A percentile compares a stretch with the other conserved stretches of the same genome.
phyloP scores from a whole-genome alignment of 148 eudicot genomes.

The Suaeda aralocaspica region DNA sequence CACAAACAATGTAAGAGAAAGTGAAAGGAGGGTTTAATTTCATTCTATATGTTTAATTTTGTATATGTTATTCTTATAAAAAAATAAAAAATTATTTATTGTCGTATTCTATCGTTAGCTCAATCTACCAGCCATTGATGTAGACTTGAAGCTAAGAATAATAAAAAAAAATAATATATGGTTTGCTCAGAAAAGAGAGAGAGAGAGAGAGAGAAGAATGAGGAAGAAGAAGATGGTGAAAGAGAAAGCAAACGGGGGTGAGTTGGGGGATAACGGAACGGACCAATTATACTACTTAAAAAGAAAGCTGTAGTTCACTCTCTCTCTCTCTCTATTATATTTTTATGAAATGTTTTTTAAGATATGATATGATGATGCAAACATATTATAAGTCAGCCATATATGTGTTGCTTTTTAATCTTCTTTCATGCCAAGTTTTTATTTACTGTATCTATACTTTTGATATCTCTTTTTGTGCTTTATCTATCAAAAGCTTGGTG shows the following conservation, averaged over 20 bases:
- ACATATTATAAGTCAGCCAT: too few relatives aligned
- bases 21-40: background rate
- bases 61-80: background rate
- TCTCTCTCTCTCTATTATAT: background rate
- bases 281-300: constrained; percentile 25
- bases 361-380: too few relatives aligned
- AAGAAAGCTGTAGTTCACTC: background rate
- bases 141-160: constrained; percentile 29
- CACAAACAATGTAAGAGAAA: background rate
- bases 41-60: background rate
- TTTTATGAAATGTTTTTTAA: too few relatives aligned
- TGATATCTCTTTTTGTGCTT: too few relatives aligned
- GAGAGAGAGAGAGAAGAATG: constrained; percentile 15
- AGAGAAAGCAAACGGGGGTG: constrained; percentile 21
- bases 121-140: constrained; percentile 28
- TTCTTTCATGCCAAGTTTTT: too few relatives aligned
- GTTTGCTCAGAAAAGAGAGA: constrained; percentile 19
- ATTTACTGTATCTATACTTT: too few relatives aligned
- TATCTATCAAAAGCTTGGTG: too few relatives aligned
- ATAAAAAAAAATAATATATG: constrained; percentile 14
- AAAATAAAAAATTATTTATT: background rate
- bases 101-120: constrained; percentile 7
- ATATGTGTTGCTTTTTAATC: too few relatives aligned
- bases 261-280: constrained; percentile 31
- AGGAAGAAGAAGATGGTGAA: background rate